These are phyloP conservation scores for Ogataea pilisensis DNA, from an alignment of 805 yeast genomes.

Conservation along the genomic window DNA sequence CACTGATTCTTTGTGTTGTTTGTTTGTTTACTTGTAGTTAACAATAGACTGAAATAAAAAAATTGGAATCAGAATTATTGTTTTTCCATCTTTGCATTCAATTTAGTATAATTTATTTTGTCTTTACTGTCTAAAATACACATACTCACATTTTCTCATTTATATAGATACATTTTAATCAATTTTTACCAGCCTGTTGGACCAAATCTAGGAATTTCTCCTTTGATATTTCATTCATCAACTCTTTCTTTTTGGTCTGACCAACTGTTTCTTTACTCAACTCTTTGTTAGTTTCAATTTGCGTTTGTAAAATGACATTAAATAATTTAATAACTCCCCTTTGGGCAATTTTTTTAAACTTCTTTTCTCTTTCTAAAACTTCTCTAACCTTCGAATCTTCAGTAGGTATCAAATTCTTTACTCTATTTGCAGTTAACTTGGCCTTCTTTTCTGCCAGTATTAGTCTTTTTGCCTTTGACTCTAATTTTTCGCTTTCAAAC, in stretches of 20 bases:
- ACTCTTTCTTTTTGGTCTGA: slow-evolving; percentile 49
- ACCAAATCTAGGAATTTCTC: slow-evolving; percentile 87
- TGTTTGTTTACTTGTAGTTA: too few relatives aligned
- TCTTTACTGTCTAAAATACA: neutral
- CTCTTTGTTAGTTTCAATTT: slow-evolving; percentile 53
- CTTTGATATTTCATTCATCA: slow-evolving; percentile 75
- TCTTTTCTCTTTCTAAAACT: slow-evolving; percentile 44
- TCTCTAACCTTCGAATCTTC: slow-evolving; percentile 56
- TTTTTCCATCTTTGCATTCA: too few relatives aligned
- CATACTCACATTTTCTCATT: neutral
- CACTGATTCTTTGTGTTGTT: too few relatives aligned
- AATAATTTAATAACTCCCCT: slow-evolving; percentile 31
- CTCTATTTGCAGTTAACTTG: slow-evolving; percentile 61
- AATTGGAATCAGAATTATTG: too few relatives aligned
- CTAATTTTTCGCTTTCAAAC: slow-evolving; percentile 76
- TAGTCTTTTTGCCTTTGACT: slow-evolving; percentile 73
- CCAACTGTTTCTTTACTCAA: slow-evolving; percentile 40
- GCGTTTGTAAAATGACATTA: slow-evolving; percentile 67
- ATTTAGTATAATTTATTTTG: neutral
- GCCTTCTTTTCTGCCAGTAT: slow-evolving; percentile 68
- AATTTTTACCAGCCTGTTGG: slow-evolving; percentile 60
- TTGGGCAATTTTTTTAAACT: slow-evolving; percentile 61
- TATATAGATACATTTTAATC: neutral
- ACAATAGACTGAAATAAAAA: too few relatives aligned
- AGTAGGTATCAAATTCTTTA: slow-evolving; percentile 61